Percentiles rank a stretch among this genome's conserved stretches.
Conservation (phyloP, 2,329 filamentous ascomycete species). For the Ophiostoma tasmaniense region DNA sequence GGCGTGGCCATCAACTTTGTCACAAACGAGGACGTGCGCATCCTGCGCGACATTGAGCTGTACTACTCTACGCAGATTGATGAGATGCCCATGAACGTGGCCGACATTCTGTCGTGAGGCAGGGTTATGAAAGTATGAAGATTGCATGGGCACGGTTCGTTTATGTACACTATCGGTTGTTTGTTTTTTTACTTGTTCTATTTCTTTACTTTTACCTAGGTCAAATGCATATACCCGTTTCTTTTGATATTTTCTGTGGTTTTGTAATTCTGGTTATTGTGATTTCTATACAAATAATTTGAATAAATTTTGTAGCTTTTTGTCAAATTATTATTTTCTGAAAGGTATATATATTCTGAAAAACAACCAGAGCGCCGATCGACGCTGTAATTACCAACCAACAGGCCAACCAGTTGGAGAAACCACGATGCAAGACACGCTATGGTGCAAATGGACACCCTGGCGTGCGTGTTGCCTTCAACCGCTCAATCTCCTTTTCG, state of each 20-base stretch:
- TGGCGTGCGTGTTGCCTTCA: conserved; percentile 31
- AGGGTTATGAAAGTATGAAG: conserved; percentile 6
- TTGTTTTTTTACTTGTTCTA: background rate
- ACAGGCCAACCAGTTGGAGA: background rate
- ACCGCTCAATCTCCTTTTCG: conserved; percentile 31
- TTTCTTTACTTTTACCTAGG: background rate
- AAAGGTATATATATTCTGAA: too few species aligned
- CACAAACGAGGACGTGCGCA: conserved; percentile 94
- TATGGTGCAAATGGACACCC: conserved; percentile 39
- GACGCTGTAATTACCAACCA: too few species aligned
- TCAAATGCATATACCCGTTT: conserved; percentile 10
- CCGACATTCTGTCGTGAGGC: conserved; percentile 40
- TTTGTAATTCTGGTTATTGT: background rate
- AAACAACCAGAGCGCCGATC: too few species aligned
- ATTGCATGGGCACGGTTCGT: background rate
- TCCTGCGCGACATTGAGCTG: conserved; percentile 92
- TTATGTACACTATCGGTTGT: background rate
- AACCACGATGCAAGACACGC: too few species aligned
- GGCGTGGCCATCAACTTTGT: conserved; percentile 99
- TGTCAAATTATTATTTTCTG: too few species aligned
- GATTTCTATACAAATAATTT: too few species aligned
- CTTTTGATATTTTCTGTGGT: background rate
- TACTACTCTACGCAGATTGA: conserved; percentile 97
- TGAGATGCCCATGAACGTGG: conserved; percentile 97
- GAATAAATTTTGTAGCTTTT: too few species aligned